These are phyloP conservation scores for Reutealis trisperma DNA, from an alignment of 345 rosid genomes.

Conservation along the genomic window DNA sequence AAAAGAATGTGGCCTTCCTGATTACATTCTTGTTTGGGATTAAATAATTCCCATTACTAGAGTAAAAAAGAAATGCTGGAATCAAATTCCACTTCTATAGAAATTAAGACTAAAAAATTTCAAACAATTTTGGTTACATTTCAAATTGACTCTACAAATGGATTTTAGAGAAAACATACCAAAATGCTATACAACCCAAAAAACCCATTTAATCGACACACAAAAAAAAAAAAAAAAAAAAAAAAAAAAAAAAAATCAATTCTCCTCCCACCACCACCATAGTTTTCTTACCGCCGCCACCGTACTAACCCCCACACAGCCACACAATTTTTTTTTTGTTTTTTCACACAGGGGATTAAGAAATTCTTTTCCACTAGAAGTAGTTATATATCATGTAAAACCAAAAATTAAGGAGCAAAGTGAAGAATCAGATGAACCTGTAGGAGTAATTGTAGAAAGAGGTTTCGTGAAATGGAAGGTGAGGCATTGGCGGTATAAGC, in stretches of 20 bases:
- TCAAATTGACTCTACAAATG: background rate
- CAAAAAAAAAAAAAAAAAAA: too few relatives aligned
- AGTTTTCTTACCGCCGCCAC: too few relatives aligned
- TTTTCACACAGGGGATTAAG: background rate
- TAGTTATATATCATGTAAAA: background rate
- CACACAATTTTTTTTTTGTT: too few relatives aligned
- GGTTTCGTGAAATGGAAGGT: conserved; percentile 28
- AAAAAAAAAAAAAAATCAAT: too few relatives aligned
- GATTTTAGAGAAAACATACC: background rate
- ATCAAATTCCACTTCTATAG: background rate
- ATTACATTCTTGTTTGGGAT: too few relatives aligned
- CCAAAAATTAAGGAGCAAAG: too few relatives aligned
- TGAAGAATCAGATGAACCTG: conserved; percentile 26
- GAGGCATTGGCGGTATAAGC: conserved; percentile 17
- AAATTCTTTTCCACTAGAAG: background rate
- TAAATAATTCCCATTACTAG: background rate
- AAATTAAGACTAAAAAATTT: background rate
- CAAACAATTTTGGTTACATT: background rate
- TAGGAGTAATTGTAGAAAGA: conserved; percentile 33
- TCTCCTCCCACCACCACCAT: background rate
- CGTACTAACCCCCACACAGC: too few relatives aligned
- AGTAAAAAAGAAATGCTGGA: background rate
- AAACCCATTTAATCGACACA: background rate
- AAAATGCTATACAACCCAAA: background rate
- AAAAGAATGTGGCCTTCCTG: too few relatives aligned